Percentiles rank a stretch among this genome's conserved stretches.
phyloP scores from a whole-genome alignment of 768 basidiomycete species.

The Lactarius trivialis region DNA sequence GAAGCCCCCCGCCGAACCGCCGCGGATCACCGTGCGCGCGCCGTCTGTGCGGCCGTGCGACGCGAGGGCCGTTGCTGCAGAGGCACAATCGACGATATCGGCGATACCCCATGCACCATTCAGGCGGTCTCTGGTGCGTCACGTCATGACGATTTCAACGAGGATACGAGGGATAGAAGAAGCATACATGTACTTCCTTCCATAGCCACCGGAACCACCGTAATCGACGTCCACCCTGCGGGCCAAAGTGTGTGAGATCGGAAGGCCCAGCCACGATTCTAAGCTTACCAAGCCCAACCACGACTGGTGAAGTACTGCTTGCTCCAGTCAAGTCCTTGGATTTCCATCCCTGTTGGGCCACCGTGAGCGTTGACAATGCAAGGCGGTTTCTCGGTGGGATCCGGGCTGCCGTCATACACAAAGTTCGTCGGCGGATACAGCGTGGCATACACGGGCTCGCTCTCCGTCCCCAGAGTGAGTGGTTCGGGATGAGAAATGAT shows the following conservation, averaged over 20 bases:
- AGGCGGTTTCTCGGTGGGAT: conserved; percentile 11
- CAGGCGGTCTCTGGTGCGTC: conserved; percentile 40
- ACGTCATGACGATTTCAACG: neutral
- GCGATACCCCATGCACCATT: conserved; percentile 65
- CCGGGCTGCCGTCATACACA: conserved; percentile 4
- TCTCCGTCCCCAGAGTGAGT: neutral
- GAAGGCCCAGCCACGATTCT: neutral
- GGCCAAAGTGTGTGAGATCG: conserved; percentile 18
- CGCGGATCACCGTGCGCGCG: conserved; percentile 60
- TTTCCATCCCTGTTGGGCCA: conserved; percentile 43
- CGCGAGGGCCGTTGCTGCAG: conserved; percentile 47
- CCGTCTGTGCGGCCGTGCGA: conserved; percentile 51
- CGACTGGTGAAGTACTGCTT: conserved; percentile 25
- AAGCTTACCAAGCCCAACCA: conserved; percentile 51
- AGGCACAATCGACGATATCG: conserved; percentile 61
- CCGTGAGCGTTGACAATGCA: conserved; percentile 16
- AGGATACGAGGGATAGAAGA: neutral
- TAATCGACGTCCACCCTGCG: conserved; percentile 69
- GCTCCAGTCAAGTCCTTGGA: conserved; percentile 46
- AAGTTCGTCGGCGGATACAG: conserved; percentile 13
- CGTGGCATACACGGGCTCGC: conserved; percentile 1
- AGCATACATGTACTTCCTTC: conserved; percentile 52
- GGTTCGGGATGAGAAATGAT: conserved; percentile 12
- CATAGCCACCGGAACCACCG: conserved; percentile 69
- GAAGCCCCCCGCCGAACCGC: conserved; percentile 68